Base-by-base conservation (phyloP, 805 yeast species). In the Yarrowia phangngaensis region DNA sequence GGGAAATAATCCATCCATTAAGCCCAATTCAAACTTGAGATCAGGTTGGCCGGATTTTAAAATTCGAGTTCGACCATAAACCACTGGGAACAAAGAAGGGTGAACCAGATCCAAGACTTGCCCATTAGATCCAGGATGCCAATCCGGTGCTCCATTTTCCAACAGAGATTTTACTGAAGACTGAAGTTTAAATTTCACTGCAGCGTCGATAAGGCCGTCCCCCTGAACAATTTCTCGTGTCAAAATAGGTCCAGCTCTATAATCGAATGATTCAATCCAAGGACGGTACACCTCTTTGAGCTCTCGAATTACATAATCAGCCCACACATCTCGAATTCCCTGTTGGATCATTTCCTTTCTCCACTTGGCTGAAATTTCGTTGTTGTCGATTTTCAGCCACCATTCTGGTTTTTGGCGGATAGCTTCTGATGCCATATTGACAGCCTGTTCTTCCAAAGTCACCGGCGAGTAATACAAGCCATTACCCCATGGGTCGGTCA, bases 21-120 rank as follows among this genome's bases (percentile, higher is more conserved):
- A 17, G 6, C 43, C 43, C 4, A 35, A 6, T n/a, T 35, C 23
- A 24, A 35, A 35, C 16, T 16, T 17, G 8, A 36, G 15, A 9
- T 51, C 48, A 6, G 50, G 28, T 20, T 34, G 15, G 8, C 13
- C 35, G 2, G 19, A 6, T 23, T 41, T 15, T 9, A 41, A 28
- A 28, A 41, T 16, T 3, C 34, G 26, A 1, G 48, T 41, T n/a
- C 23, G 16, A 0, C 62, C 68, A 46, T 67, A 68, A 28, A 55
- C 63, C 22, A 63, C 53, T 5, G 70, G 69, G 34, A 58, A 70
- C 31, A 70, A 58, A 13, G 72, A 68, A 17, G 74, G 73, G 48
- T 70, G 73, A 9, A 65, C 71, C 16, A 70, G 58, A 52, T 69
- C 69, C 16, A 67, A 52, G 2, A 69, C 72, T 53, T 65, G 63